Conservation (phyloP, 306 rosid genomes). For the Prunus padus region DNA sequence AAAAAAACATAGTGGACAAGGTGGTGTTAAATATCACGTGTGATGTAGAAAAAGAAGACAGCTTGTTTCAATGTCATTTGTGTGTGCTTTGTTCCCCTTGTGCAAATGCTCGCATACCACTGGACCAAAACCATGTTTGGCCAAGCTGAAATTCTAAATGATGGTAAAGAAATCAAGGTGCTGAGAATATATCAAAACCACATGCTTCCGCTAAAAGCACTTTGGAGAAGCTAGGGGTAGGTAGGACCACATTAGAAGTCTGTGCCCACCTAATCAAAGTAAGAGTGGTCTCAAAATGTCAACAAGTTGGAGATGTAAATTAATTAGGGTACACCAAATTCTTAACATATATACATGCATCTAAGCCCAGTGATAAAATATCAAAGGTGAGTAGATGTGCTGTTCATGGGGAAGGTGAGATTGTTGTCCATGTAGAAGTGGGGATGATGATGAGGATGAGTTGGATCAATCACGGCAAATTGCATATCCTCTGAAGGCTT, state of each 20-base stretch:
- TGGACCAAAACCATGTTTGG: too few species aligned
- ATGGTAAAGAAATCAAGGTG: too few species aligned
- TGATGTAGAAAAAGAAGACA: too few species aligned
- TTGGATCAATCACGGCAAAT: constrained; percentile 39
- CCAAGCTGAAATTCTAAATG: too few species aligned
- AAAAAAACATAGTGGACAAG: too few species aligned
- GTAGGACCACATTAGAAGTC: neutral
- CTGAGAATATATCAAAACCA: too few species aligned
- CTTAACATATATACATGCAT: too few species aligned
- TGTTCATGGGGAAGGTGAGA: constrained; percentile 42
- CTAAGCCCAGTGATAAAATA: neutral
- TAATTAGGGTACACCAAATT: neutral
- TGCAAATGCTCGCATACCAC: too few species aligned
- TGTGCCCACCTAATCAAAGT: neutral
- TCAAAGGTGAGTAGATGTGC: constrained; percentile 38
- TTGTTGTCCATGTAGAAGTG: constrained; percentile 38
- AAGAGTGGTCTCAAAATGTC: neutral
- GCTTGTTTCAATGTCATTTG: too few species aligned
- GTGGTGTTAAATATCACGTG: too few species aligned
- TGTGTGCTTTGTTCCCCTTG: too few species aligned
- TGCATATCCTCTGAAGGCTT: constrained; percentile 51
- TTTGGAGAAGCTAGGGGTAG: neutral
- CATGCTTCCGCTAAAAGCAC: too few species aligned
- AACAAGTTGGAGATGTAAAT: neutral
- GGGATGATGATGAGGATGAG: constrained; percentile 17